Conservation (phyloP, 345 rosid species). For the Citrus australasica region DNA sequence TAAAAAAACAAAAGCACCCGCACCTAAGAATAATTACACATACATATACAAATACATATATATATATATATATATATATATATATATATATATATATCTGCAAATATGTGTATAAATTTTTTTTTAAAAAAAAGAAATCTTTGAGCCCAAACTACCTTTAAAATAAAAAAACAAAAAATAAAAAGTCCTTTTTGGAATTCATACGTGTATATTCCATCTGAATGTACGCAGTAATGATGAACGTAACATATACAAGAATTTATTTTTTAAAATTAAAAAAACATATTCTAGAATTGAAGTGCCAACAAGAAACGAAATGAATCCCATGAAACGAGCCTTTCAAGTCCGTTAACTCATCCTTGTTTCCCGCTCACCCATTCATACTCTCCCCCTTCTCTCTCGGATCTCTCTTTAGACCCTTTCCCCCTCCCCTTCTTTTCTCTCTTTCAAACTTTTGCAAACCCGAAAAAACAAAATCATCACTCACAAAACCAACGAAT, state of each 20-base stretch:
- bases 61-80: no score
- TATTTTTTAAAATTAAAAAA: no score
- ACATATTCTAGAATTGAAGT: neutral
- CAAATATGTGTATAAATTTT: no score
- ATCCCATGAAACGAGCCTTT: constrained; percentile 4
- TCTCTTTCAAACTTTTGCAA: neutral
- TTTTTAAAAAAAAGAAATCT: no score
- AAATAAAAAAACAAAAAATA: no score
- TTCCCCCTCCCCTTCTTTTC: constrained; percentile 14
- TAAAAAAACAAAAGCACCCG: no score
- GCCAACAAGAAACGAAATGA: neutral
- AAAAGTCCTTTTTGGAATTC: no score
- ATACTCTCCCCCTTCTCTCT: constrained; percentile 24
- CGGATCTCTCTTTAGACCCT: constrained; percentile 14
- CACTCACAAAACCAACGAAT: neutral
- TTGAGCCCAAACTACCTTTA: no score
- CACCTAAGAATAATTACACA: no score
- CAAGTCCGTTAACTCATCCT: constrained; percentile 28
- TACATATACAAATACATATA: no score
- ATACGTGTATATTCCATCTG: neutral
- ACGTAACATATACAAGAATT: no score
- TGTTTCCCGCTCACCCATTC: constrained; percentile 35
- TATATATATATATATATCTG: no score
- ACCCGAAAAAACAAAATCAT: neutral
- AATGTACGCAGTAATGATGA: neutral